A percentile compares a stretch with the other conserved stretches of the same genome.
Evolutionary conservation across 306 rosid genomes (phyloP).

Genomic region (Acacia melanoxylon): DNA sequence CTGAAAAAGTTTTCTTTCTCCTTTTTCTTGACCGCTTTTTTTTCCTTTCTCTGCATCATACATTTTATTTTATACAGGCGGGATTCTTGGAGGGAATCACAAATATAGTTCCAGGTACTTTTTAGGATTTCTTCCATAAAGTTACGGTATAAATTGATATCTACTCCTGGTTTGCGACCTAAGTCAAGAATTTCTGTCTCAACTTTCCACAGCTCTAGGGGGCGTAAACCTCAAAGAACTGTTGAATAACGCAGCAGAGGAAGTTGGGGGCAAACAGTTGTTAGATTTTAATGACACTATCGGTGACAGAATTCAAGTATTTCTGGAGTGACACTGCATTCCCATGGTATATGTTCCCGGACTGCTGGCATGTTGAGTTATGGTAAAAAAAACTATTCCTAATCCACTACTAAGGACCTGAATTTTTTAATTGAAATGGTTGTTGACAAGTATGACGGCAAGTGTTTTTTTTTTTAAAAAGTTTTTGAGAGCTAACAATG

Average conservation of each 20-base stretch:
- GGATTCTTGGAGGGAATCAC: constrained; percentile 95
- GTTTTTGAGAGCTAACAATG: background rate
- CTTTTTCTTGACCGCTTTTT: background rate
- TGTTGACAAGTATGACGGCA: background rate
- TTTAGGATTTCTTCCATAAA: constrained; percentile 20
- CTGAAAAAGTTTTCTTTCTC: background rate
- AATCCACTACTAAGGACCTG: background rate
- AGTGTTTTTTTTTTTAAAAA: background rate
- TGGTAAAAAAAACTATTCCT: background rate
- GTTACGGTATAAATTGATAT: constrained; percentile 8
- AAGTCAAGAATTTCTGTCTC: constrained; percentile 17
- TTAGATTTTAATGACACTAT: constrained; percentile 73
- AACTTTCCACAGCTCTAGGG: constrained; percentile 65
- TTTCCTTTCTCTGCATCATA: constrained; percentile 11
- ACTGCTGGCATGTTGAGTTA: background rate
- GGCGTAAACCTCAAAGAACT: constrained; percentile 82
- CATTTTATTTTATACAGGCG: constrained; percentile 58
- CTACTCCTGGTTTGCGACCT: constrained; percentile 3
- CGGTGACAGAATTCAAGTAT: constrained; percentile 92
- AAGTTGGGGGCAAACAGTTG: constrained; percentile 75
- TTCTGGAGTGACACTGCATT: constrained; percentile 60
- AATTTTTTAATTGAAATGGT: background rate
- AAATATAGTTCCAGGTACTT: constrained; percentile 86
- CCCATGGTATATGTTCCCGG: constrained; percentile 36
- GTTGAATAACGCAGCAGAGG: constrained; percentile 78